Evolutionary conservation across 2,329 filamentous ascomycete genomes (phyloP), one percentile per base, ranked within the genome.

Genomic region (Plectosphaerella plurivora): DNA sequence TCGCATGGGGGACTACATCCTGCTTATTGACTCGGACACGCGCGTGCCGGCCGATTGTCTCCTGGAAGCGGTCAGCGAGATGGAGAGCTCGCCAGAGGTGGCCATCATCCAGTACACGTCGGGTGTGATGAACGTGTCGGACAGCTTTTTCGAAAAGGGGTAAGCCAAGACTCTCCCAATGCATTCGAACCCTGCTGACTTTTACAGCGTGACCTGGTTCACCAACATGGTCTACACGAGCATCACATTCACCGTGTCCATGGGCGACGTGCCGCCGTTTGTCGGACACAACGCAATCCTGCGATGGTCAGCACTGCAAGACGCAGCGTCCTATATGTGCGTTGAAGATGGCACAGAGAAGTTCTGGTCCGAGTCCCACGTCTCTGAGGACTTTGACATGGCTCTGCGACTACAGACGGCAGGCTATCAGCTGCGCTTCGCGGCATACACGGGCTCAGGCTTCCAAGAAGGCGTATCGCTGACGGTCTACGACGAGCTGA

Each of bases 351-450:
- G 77, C 14, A 76, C 82, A 57, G 78, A 83, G 10, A 83, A 84
- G 59, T 89, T 82, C 70, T 91, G 87, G 87, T 88, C 86, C 8
- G 87, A 91, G 64, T 77, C 76, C 6, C 86, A 87, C 59, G 87
- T 91, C 0, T 89, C 86, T 0, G 87, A 91, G 56, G 87, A 91
- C 60, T 91, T 91, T 52, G 87, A 91, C 55, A 87, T 90, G 69
- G 81, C 84, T n/a, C 76, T 91, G 1, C 83, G 87, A 28, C 75
- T 91, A 7, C 87, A 91, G 65, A 83, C 81, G 58, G 73, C 73
- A 18, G 86, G 86, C 25, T 88, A 86, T 65, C 77, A 83, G 45
- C 81, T 89, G 45, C 85, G 88, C 15, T 73, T 90, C 1, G 87
- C 82, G 10, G 79, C 83, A 0, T 90, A 88, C 70, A 81, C 84